Percentiles rank a stretch among this genome's conserved stretches.
Conservation (phyloP, 306 rosid species). For the Prunus mume region DNA sequence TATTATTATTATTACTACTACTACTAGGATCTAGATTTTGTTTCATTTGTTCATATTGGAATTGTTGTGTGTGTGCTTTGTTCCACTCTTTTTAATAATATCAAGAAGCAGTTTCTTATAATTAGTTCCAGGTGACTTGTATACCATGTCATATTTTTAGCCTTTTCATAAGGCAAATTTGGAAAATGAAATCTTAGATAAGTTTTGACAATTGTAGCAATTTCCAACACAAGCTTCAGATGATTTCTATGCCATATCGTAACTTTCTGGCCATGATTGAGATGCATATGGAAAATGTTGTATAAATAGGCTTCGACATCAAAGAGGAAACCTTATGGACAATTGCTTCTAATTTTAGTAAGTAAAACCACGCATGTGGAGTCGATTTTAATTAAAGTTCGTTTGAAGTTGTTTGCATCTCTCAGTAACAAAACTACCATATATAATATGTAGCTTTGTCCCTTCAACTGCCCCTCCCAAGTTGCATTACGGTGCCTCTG, state of each 20-base stretch:
- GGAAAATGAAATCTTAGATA: slow-evolving; percentile 27
- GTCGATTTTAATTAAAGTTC: neutral
- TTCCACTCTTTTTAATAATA: slow-evolving; percentile 32
- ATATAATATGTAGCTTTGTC: neutral
- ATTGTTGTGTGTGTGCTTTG: slow-evolving; percentile 59
- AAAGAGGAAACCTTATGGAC: neutral
- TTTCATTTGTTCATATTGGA: slow-evolving; percentile 68
- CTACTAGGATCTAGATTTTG: slow-evolving; percentile 61
- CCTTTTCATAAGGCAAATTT: slow-evolving; percentile 32
- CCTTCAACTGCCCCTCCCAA: neutral
- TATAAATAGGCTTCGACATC: neutral
- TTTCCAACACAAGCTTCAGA: neutral
- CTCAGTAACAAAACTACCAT: neutral
- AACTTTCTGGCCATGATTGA: neutral
- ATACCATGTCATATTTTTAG: slow-evolving; percentile 43
- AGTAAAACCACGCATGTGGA: neutral
- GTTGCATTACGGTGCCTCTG: neutral
- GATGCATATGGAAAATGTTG: neutral
- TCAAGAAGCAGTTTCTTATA: slow-evolving; percentile 40
- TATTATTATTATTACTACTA: neutral
- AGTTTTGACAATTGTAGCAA: slow-evolving; percentile 14
- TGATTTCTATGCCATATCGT: neutral
- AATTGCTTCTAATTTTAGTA: neutral
- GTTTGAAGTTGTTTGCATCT: neutral
- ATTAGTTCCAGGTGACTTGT: slow-evolving; percentile 45